These are phyloP conservation scores for Fusarium devonianum DNA, from an alignment of 2,329 filamentous ascomycete species.

Conservation along the genomic window DNA sequence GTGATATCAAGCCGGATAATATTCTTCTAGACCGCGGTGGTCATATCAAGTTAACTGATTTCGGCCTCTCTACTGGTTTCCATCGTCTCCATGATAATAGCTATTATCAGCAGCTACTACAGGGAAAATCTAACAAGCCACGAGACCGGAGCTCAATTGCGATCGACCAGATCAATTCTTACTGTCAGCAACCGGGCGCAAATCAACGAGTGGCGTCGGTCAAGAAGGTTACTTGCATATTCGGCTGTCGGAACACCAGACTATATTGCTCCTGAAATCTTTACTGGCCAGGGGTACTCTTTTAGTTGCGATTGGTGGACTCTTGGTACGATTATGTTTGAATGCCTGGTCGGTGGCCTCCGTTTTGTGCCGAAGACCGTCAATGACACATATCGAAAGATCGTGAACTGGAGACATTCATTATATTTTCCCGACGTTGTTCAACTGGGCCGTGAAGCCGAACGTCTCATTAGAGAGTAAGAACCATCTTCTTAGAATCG, in stretches of 20 bases:
- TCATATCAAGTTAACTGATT: constrained; percentile 98
- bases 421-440: constrained; percentile 97
- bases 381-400: constrained; percentile 99
- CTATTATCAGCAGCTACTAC: constrained; percentile 96
- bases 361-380: constrained; percentile 97
- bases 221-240: constrained; percentile 93
- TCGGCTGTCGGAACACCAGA: constrained; percentile 98
- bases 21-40: constrained; percentile 94
- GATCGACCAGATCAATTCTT: constrained; percentile 95
- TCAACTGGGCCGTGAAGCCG: constrained; percentile 84
- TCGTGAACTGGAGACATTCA: constrained; percentile 96
- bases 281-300: constrained; percentile 93
- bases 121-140: constrained; percentile 75
- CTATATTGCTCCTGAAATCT: constrained; percentile 98
- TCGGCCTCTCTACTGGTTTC: constrained; percentile 96
- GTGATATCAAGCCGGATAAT: constrained; percentile 99
- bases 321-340: constrained; percentile 98
- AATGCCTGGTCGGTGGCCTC: constrained; percentile 99
- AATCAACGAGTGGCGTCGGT: constrained; percentile 99
- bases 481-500: constrained; percentile 41
- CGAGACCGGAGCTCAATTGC: constrained; percentile 92
- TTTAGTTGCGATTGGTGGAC: constrained; percentile 99
- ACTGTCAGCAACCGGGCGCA: constrained; percentile 97
- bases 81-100: constrained; percentile 98
- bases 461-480: constrained; percentile 90